phyloP scores from a whole-genome alignment of 352 stramenopile genomes.

The Elongisporangium anandrum region DNA sequence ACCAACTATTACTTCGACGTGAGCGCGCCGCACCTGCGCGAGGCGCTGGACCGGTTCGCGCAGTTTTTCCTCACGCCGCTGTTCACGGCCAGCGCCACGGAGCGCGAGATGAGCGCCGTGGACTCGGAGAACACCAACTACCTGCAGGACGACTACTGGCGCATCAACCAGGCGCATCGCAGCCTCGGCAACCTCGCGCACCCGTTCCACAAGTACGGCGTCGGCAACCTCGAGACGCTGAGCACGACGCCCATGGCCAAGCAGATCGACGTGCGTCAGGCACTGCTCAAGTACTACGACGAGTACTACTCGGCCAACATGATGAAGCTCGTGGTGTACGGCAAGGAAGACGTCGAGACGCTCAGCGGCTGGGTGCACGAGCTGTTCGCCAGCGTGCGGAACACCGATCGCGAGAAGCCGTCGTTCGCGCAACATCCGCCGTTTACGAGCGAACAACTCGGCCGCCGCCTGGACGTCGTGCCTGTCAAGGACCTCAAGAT shows the following conservation, averaged over 20 bases:
- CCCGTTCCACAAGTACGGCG: slow-evolving; percentile 83
- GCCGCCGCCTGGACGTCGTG: slow-evolving; percentile 39
- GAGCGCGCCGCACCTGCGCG: slow-evolving; percentile 50
- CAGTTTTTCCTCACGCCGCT: slow-evolving; percentile 97
- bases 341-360: slow-evolving; percentile 75
- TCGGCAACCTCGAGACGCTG: slow-evolving; percentile 81
- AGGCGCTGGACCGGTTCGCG: slow-evolving; percentile 91
- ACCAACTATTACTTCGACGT: slow-evolving; percentile 97
- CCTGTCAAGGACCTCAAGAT: slow-evolving; percentile 55
- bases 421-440: slow-evolving; percentile 35
- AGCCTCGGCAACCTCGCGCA: slow-evolving; percentile 54
- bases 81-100: slow-evolving; percentile 87
- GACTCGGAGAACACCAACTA: slow-evolving; percentile 97
- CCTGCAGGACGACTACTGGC: slow-evolving; percentile 87
- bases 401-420: slow-evolving; percentile 34
- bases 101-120: slow-evolving; percentile 93
- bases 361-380: slow-evolving; percentile 69
- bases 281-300: slow-evolving; percentile 80
- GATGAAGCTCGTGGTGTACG: slow-evolving; percentile 87
- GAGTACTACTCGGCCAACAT: slow-evolving; percentile 83
- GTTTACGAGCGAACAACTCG: slow-evolving; percentile 30
- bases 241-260: slow-evolving; percentile 18
- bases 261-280: slow-evolving; percentile 51
- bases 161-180: slow-evolving; percentile 76
- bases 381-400: slow-evolving; percentile 76